Evolutionary conservation across 176 grass and related monocot species (phyloP).

Genomic region (Musa schizocarpa): DNA sequence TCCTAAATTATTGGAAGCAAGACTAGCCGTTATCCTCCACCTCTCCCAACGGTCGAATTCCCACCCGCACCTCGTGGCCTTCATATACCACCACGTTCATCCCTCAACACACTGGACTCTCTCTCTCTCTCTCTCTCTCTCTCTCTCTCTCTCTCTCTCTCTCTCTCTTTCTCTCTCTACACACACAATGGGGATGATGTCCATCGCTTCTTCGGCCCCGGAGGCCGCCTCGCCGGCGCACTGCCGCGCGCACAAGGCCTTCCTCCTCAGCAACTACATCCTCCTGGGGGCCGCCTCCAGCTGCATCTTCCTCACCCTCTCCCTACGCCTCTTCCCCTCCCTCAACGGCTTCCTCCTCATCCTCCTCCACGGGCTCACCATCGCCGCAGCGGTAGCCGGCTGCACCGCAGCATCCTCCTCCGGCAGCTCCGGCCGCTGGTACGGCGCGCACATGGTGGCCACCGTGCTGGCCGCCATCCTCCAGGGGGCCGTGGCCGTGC

Average conservation of each 20-base stretch:
- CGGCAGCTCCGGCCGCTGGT: conserved; percentile 34
- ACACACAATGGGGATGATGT: neutral
- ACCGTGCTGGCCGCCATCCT: conserved; percentile 74
- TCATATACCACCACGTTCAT: neutral
- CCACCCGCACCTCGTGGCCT: neutral
- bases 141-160: neutral
- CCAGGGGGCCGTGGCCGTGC: conserved; percentile 41
- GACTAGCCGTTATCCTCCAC: neutral
- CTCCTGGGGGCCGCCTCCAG: conserved; percentile 79
- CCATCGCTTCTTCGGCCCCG: neutral
- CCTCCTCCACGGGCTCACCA: conserved; percentile 71
- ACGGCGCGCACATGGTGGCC: conserved; percentile 67
- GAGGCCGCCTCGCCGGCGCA: neutral
- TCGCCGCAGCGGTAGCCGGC: conserved; percentile 47
- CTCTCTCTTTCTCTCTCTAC: neutral
- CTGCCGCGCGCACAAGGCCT: conserved; percentile 47
- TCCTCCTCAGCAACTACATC: conserved; percentile 85
- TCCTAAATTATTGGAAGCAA: neutral
- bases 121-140: neutral
- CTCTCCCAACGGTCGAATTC: conserved; percentile 1
- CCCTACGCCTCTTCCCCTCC: conserved; percentile 82
- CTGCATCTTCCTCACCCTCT: conserved; percentile 92
- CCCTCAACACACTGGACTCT: neutral
- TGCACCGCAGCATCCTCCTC: conserved; percentile 48
- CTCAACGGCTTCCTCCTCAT: conserved; percentile 82